These are phyloP conservation scores for Candida lessepsii DNA, from an alignment of 805 yeast genomes.

Conservation along the genomic window DNA sequence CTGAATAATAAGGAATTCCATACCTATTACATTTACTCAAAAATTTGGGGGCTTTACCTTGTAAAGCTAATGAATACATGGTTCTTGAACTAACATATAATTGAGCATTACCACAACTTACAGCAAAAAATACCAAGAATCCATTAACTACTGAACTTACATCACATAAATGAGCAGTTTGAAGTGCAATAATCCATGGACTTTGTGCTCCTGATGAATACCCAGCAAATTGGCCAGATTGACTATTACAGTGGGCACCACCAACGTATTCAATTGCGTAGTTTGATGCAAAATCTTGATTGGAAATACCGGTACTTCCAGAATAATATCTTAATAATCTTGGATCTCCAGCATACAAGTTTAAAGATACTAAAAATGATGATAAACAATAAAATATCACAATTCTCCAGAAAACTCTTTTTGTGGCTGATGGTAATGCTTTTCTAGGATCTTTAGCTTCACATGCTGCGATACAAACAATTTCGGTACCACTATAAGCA, in stretches of 20 bases:
- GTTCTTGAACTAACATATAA: constrained; percentile 44
- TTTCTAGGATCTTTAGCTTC: constrained; percentile 81
- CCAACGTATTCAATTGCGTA: constrained; percentile 35
- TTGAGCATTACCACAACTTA: constrained; percentile 47
- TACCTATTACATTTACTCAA: constrained; percentile 57
- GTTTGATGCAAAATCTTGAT: constrained; percentile 21
- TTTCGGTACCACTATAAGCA: constrained; percentile 80
- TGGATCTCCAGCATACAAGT: constrained; percentile 77
- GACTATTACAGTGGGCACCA: constrained; percentile 31
- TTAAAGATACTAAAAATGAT: constrained; percentile 66
- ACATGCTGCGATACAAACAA: constrained; percentile 80
- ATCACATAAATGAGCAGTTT: constrained; percentile 36
- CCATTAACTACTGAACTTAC: constrained; percentile 41
- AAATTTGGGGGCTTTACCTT: constrained; percentile 59
- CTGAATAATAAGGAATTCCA: constrained; percentile 76
- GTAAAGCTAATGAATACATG: constrained; percentile 39
- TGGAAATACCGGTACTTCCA: constrained; percentile 31
- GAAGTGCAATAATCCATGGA: constrained; percentile 46
- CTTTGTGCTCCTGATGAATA: constrained; percentile 42
- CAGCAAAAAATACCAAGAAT: constrained; percentile 46
- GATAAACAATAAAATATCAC: constrained; percentile 63
- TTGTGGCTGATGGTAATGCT: constrained; percentile 75
- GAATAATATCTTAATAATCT: constrained; percentile 56
- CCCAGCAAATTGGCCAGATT: constrained; percentile 28
- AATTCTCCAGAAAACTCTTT: constrained; percentile 70